These are phyloP conservation scores for Capsella bursapastoris DNA, from an alignment of 345 rosid species.

Conservation along the genomic window DNA sequence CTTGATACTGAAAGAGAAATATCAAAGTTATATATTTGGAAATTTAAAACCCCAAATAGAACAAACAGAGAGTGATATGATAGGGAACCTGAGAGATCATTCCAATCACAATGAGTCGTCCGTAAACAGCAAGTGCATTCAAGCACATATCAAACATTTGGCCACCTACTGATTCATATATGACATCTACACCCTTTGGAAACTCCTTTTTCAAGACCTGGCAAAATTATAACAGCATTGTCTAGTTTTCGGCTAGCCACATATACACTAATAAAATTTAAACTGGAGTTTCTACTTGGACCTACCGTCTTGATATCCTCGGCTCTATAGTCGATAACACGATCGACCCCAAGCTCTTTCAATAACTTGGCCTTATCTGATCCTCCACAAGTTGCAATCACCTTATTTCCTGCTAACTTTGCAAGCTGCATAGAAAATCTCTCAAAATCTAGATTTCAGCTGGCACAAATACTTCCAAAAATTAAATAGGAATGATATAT, in stretches of 20 bases:
- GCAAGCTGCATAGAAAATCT: constrained; percentile 67
- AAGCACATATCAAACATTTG: constrained; percentile 86
- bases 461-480: neutral
- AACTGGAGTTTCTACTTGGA: constrained; percentile 22
- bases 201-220: constrained; percentile 88
- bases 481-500: neutral
- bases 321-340: constrained; percentile 83
- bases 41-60: constrained; percentile 1
- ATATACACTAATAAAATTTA: neutral
- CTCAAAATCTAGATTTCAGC: neutral
- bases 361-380: constrained; percentile 79
- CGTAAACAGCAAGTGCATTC: constrained; percentile 82
- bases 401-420: constrained; percentile 81
- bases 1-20: constrained; percentile 74
- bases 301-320: constrained; percentile 87
- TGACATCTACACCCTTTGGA: constrained; percentile 81
- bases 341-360: constrained; percentile 81
- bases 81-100: constrained; percentile 92
- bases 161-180: constrained; percentile 97
- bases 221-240: neutral
- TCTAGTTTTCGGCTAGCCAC: neutral
- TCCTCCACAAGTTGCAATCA: constrained; percentile 95
- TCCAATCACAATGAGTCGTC: constrained; percentile 87
- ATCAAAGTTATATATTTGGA: neutral
- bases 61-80: constrained; percentile 7